phyloP scores from a whole-genome alignment of 768 basidiomycete species.

The Boletus reticulatus region DNA sequence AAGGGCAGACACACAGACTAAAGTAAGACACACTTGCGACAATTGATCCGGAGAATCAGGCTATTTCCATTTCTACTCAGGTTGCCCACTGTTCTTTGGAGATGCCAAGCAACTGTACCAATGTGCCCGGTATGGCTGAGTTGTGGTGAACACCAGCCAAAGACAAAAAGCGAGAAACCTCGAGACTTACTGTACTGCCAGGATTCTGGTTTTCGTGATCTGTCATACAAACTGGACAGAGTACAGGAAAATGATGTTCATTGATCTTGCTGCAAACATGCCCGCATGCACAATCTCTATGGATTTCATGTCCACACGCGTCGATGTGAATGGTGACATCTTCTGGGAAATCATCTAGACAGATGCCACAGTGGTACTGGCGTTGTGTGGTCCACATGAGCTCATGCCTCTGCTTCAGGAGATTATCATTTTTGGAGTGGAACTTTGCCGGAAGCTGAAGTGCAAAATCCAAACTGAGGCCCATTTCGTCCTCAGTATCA shows the following conservation, averaged over 20 bases:
- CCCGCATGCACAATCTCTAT: conserved; percentile 49
- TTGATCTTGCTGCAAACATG: conserved; percentile 47
- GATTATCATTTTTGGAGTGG: conserved; percentile 39
- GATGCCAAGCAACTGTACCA: conserved; percentile 35
- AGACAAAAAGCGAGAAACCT: background rate
- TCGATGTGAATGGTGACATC: conserved; percentile 42
- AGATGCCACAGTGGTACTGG: conserved; percentile 53
- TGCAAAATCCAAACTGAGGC: conserved; percentile 23
- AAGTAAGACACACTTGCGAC: conserved; percentile 37
- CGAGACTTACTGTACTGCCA: no score
- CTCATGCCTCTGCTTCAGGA: conserved; percentile 32
- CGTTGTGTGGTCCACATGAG: conserved; percentile 32
- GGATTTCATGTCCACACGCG: conserved; percentile 50
- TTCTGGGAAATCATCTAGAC: conserved; percentile 47
- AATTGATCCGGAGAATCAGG: no score
- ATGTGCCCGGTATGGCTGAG: conserved; percentile 37
- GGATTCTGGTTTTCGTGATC: conserved; percentile 27
- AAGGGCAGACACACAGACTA: no score
- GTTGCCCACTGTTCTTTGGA: no score
- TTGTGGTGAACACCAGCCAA: background rate
- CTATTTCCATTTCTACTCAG: no score
- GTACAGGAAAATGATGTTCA: conserved; percentile 56
- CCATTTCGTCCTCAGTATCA: background rate
- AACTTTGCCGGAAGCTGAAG: conserved; percentile 36
- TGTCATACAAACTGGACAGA: conserved; percentile 55